Evolutionary conservation across 768 basidiomycete genomes (phyloP).

Genomic region (Pisolithus tinctorius): DNA sequence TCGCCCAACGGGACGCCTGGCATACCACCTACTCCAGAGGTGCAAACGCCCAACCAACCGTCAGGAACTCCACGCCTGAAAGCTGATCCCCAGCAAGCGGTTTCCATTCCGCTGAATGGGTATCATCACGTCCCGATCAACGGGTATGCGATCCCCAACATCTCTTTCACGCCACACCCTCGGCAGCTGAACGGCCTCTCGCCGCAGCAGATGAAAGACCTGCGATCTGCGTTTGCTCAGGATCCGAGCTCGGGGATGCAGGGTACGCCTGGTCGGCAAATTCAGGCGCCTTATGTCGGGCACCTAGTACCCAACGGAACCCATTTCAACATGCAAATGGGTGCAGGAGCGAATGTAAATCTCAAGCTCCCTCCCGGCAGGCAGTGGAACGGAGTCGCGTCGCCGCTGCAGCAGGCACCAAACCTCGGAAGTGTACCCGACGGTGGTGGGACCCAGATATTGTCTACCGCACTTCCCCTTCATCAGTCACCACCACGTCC

Average conservation of each 20-base stretch:
- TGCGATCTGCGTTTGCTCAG: slow-evolving; percentile 50
- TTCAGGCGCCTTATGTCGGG: slow-evolving; percentile 26
- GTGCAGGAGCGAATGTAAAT: slow-evolving; percentile 21
- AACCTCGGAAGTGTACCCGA: slow-evolving; percentile 20
- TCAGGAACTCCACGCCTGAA: slow-evolving; percentile 14
- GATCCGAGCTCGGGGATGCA: slow-evolving; percentile 33
- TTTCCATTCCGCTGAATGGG: slow-evolving; percentile 28
- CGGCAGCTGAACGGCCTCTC: slow-evolving; percentile 38
- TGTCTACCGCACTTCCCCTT: slow-evolving; percentile 29
- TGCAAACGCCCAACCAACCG: not conserved
- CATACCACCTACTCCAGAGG: not conserved
- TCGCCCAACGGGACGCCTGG: not conserved
- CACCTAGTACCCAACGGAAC: slow-evolving; percentile 22
- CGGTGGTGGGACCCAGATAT: slow-evolving; percentile 19
- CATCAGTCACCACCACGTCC: slow-evolving; percentile 46
- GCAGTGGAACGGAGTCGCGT: slow-evolving; percentile 30
- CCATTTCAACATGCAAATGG: slow-evolving; percentile 26
- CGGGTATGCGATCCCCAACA: slow-evolving; percentile 29
- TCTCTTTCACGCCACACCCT: slow-evolving; percentile 27
- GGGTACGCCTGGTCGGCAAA: slow-evolving; percentile 29
- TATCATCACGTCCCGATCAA: slow-evolving; percentile 44
- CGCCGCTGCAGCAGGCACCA: slow-evolving; percentile 17
- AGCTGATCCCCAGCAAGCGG: not conserved
- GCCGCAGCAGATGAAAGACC: slow-evolving; percentile 51
- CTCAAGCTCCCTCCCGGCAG: slow-evolving; percentile 33